Conservation (phyloP, 306 rosid species). For the Cucumis melo region DNA sequence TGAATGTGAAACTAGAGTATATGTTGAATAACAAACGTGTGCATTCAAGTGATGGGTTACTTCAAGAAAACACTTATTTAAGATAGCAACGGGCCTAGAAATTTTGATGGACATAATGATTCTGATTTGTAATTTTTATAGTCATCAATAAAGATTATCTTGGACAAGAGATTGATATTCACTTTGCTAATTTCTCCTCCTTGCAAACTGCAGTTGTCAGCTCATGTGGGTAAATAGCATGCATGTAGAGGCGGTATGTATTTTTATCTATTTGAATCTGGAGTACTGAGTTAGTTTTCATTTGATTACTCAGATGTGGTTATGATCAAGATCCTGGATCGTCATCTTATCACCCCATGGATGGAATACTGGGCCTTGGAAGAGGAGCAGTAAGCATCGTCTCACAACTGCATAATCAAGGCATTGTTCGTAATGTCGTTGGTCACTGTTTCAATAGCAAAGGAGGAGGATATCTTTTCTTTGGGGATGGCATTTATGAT, state of each 20-base stretch:
- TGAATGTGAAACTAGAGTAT: neutral
- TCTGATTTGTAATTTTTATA: neutral
- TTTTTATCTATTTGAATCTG: neutral
- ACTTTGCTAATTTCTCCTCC: neutral
- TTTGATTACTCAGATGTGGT: constrained; percentile 55
- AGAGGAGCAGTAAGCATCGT: constrained; percentile 64
- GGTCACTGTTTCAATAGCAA: constrained; percentile 73
- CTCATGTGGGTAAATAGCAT: neutral
- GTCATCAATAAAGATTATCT: neutral
- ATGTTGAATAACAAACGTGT: neutral
- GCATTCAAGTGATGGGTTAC: neutral
- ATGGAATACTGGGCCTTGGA: constrained; percentile 90
- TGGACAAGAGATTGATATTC: neutral
- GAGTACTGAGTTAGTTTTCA: neutral
- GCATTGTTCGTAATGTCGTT: constrained; percentile 46
- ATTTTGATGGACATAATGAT: neutral
- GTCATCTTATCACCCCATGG: constrained; percentile 52
- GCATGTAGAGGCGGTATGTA: neutral
- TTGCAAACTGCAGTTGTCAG: neutral
- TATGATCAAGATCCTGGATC: constrained; percentile 62
- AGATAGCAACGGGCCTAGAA: neutral
- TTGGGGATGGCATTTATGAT: constrained; percentile 54
- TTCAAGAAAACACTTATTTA: neutral
- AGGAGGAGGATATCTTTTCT: constrained; percentile 86
- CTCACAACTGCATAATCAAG: constrained; percentile 65